A percentile compares a stretch with the other conserved stretches of the same genome.
phyloP scores from a whole-genome alignment of 805 yeast species.

The Yarrowia keelungensis region DNA sequence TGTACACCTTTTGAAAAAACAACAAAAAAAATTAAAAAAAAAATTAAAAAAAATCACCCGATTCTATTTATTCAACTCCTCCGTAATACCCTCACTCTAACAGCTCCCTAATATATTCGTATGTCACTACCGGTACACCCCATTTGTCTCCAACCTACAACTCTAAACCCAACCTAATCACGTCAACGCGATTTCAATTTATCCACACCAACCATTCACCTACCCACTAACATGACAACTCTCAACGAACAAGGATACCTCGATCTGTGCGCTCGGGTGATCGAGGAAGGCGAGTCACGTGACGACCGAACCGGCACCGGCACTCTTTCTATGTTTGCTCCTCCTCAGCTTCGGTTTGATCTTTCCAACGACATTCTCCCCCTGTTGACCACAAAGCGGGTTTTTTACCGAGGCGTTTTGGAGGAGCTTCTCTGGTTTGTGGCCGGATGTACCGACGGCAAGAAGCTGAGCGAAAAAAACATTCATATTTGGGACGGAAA shows the following conservation, averaged over 20 bases:
- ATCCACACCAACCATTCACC: neutral
- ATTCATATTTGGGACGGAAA: slow-evolving; percentile 99
- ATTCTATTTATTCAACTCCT: too few species aligned
- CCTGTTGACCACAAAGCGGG: slow-evolving; percentile 88
- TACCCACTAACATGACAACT: slow-evolving; percentile 8
- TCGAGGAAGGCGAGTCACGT: slow-evolving; percentile 84
- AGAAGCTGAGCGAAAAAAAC: slow-evolving; percentile 75
- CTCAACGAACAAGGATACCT: slow-evolving; percentile 78
- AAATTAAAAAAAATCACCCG: too few species aligned
- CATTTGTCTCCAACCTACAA: neutral
- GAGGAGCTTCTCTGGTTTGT: slow-evolving; percentile 94
- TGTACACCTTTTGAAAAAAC: too few species aligned
- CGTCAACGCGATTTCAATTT: slow-evolving; percentile 26
- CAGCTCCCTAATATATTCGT: too few species aligned
- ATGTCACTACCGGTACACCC: too few species aligned
- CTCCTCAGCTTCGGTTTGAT: slow-evolving; percentile 90
- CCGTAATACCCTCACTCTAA: too few species aligned
- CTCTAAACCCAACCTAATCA: neutral
- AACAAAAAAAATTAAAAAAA: too few species aligned
- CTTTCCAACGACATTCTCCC: slow-evolving; percentile 80
- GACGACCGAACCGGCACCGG: slow-evolving; percentile 99
- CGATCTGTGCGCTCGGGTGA: slow-evolving; percentile 77
- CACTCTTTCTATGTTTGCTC: slow-evolving; percentile 87
- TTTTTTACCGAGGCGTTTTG: slow-evolving; percentile 86
- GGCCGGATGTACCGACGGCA: slow-evolving; percentile 87